Evolutionary conservation across 2,329 filamentous ascomycete species (phyloP), one percentile per base, ranked within the genome.

Genomic region (Exophiala bonariae): DNA sequence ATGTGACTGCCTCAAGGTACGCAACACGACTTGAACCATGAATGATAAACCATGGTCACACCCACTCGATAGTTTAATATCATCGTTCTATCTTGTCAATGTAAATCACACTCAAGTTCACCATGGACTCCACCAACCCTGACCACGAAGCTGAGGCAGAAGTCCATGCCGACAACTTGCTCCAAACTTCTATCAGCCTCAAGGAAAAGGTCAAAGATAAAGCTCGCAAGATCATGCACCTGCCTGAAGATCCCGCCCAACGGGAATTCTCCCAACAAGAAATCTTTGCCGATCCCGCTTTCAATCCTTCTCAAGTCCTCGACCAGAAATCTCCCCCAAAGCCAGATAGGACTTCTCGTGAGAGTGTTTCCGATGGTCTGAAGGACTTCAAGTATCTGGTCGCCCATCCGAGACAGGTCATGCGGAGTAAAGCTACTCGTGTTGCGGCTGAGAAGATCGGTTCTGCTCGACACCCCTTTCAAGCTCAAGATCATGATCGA

Each of bases 381-480:
- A 48, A 56, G 18, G 45, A 50, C 52, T 16, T 41, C 36, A 49
- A 45, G n/a, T 47, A 51, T 36, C 23, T 54, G 6, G 42, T 67
- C 16, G 18, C 56, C n/a, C 63, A 68, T 49, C 68, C 67, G 10
- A 59, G 57, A 30, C 50, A 59, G 9, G 54, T 60, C 3, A 54
- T 59, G 16, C 64, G 65, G 48, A 57, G 57, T 20, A 62, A 64
- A 33, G 63, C 61, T 26, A 62, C 62, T 5, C 56, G 50, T 19
- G 63, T 57, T 10, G 59, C 61, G 13, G 62, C 63, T 8, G 55
- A 45, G 11, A 59, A 59, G 38, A 46, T 69, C 20, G 66, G 65
- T 2, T 61, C 59, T n/a, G 54, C 61, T n/a, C 60, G 66, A 26
- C 61, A 64, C 35, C 67, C 67, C 1, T 64, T 64, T 38, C 35